A percentile compares a stretch with the other conserved stretches of the same genome.
Evolutionary conservation across 2,329 filamentous ascomycete genomes (phyloP).

Genomic region (Xylaria sp.): DNA sequence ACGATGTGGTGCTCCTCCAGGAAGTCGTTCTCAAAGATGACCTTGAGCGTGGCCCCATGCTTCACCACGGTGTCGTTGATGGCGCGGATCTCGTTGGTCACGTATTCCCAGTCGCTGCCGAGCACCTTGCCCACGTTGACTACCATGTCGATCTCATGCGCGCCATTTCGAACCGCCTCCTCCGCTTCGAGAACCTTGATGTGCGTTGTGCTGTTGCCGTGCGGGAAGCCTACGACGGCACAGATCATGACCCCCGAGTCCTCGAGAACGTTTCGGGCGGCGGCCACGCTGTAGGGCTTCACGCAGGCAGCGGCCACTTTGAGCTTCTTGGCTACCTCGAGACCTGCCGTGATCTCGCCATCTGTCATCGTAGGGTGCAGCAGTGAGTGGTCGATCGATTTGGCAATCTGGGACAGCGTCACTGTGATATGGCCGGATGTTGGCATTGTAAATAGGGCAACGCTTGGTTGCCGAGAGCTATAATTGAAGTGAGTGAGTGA

Average conservation of each 20-base stretch:
- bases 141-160: conserved; percentile 55
- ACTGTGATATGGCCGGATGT: conserved; percentile 33
- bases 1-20: conserved; percentile 46
- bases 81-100: conserved; percentile 44
- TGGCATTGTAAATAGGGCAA: neutral
- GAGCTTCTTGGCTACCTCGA: conserved; percentile 43
- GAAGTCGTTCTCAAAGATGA: conserved; percentile 60
- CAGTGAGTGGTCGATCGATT: conserved; percentile 56
- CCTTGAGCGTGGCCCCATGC: conserved; percentile 47
- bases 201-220: conserved; percentile 50
- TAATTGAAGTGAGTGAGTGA: no score
- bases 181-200: conserved; percentile 51
- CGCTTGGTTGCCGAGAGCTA: neutral
- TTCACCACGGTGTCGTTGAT: conserved; percentile 45
- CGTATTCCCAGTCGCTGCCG: conserved; percentile 52
- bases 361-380: conserved; percentile 59
- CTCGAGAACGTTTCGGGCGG: conserved; percentile 43
- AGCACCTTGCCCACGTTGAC: conserved; percentile 56
- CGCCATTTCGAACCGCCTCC: conserved; percentile 44
- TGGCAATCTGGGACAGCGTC: conserved; percentile 44
- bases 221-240: conserved; percentile 56
- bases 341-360: conserved; percentile 44
- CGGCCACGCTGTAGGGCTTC: conserved; percentile 51
- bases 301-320: conserved; percentile 52
- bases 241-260: conserved; percentile 48